A percentile compares a stretch with the other conserved stretches of the same genome.
These are phyloP conservation scores for Saposhnikovia divaricata DNA, from an alignment of 129 eudicot genomes.

Conservation along the genomic window DNA sequence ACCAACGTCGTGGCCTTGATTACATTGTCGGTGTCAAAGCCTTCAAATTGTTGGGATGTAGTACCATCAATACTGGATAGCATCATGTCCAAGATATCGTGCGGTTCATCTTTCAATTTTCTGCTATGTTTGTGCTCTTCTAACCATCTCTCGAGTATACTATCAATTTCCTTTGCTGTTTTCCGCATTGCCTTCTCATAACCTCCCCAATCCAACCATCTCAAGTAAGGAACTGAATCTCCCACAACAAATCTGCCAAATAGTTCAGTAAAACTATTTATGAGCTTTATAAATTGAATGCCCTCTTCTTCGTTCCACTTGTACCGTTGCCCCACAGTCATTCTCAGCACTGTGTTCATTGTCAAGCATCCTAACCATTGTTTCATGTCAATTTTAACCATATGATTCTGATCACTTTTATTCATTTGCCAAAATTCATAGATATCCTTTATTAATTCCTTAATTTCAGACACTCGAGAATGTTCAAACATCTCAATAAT, in stretches of 20 bases:
- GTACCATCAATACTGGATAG: not conserved
- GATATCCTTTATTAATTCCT: slow-evolving; percentile 12
- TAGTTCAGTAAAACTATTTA: not conserved
- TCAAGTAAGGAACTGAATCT: not conserved
- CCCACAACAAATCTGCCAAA: not conserved
- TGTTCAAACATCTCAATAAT: slow-evolving; percentile 14
- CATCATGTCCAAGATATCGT: slow-evolving; percentile 6
- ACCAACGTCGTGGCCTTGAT: slow-evolving; percentile 8
- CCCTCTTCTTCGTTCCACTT: slow-evolving; percentile 3
- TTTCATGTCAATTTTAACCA: slow-evolving; percentile 9
- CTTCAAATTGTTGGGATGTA: not conserved
- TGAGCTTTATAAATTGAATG: not conserved
- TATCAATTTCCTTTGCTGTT: not conserved
- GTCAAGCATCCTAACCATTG: slow-evolving; percentile 1
- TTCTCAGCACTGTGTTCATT: not conserved
- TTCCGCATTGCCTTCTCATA: slow-evolving; percentile 9
- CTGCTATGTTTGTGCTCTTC: slow-evolving; percentile 9
- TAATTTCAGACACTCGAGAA: slow-evolving; percentile 14
- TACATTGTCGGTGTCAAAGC: not conserved
- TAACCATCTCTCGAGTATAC: slow-evolving; percentile 7
- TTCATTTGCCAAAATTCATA: slow-evolving; percentile 10
- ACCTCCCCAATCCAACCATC: slow-evolving; percentile 19
- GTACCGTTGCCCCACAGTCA: not conserved
- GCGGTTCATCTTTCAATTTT: not conserved
- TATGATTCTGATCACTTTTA: not conserved